Percentiles rank a stretch among this genome's conserved stretches.
These are phyloP conservation scores for Myriosclerotinia scirpicola DNA, from an alignment of 2,329 filamentous ascomycete genomes.

Conservation along the genomic window DNA sequence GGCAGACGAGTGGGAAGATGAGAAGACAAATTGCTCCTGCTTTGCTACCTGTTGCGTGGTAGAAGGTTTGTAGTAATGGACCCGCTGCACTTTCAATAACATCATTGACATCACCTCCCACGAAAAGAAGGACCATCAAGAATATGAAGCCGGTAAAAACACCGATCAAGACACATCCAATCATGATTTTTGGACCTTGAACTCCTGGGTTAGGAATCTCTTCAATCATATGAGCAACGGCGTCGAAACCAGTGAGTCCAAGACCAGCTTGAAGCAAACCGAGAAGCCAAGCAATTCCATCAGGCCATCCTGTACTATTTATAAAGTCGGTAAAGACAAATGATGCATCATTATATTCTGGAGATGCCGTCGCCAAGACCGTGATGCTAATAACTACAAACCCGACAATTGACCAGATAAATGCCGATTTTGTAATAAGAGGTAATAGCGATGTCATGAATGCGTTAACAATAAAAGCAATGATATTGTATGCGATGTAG, in stretches of 20 bases:
- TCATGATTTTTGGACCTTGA: slow-evolving; percentile 51
- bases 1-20: slow-evolving; percentile 60
- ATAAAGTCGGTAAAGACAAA: slow-evolving; percentile 58
- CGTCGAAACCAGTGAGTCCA: slow-evolving; percentile 50
- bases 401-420: slow-evolving; percentile 54
- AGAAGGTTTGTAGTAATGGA: slow-evolving; percentile 53
- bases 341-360: slow-evolving; percentile 50
- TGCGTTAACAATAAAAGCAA: slow-evolving; percentile 50
- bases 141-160: slow-evolving; percentile 44
- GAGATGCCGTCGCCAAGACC: slow-evolving; percentile 52
- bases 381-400: slow-evolving; percentile 54
- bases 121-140: slow-evolving; percentile 39
- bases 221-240: slow-evolving; percentile 50
- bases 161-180: slow-evolving; percentile 50
- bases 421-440: slow-evolving; percentile 49
- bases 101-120: slow-evolving; percentile 43
- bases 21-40: slow-evolving; percentile 38
- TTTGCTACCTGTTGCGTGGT: slow-evolving; percentile 46
- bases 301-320: slow-evolving; percentile 53
- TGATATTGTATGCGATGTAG: slow-evolving; percentile 50
- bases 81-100: slow-evolving; percentile 47
- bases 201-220: slow-evolving; percentile 53
- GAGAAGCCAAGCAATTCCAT: slow-evolving; percentile 51
- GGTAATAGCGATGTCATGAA: slow-evolving; percentile 52
- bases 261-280: slow-evolving; percentile 55